Evolutionary conservation across 2,329 filamentous ascomycete genomes (phyloP).

Genomic region (Penicillium sp.): DNA sequence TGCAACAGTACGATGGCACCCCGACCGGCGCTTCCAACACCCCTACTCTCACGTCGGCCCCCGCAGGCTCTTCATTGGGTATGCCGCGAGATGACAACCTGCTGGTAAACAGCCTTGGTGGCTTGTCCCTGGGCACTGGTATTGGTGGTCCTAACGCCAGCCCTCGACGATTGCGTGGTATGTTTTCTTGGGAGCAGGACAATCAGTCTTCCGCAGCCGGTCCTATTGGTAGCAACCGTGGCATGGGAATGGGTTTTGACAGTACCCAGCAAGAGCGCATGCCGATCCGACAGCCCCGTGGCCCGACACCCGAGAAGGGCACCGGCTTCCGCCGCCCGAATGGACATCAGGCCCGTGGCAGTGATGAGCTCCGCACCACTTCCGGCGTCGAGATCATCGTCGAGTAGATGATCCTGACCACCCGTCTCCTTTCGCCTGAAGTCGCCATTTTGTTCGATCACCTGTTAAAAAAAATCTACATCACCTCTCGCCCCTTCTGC

Average conservation of each 20-base stretch:
- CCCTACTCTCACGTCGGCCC: conserved; percentile 59
- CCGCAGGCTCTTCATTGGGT: conserved; percentile 43
- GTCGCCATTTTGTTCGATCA: background rate
- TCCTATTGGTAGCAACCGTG: conserved; percentile 59
- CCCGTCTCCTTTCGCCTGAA: background rate
- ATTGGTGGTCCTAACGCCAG: conserved; percentile 45
- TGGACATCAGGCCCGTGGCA: conserved; percentile 56
- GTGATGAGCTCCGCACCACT: conserved; percentile 57
- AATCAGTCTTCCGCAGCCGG: conserved; percentile 45
- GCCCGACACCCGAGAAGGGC: conserved; percentile 55
- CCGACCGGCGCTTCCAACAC: conserved; percentile 57
- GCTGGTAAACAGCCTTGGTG: conserved; percentile 58
- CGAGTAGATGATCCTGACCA: conserved; percentile 42
- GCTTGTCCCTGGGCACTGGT: conserved; percentile 52
- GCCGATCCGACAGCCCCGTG: conserved; percentile 57
- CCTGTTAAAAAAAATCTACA: background rate
- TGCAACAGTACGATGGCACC: conserved; percentile 51
- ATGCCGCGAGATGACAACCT: conserved; percentile 52
- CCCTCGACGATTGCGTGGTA: conserved; percentile 54
- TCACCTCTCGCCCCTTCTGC: no score
- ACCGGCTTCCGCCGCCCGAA: conserved; percentile 55
- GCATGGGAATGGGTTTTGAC: conserved; percentile 55
- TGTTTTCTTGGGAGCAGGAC: conserved; percentile 56
- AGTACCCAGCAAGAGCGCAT: conserved; percentile 49
- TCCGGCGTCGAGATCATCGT: conserved; percentile 59